Evolutionary conservation across 2,329 filamentous ascomycete species (phyloP).

Genomic region (Escovopsis sp.): DNA sequence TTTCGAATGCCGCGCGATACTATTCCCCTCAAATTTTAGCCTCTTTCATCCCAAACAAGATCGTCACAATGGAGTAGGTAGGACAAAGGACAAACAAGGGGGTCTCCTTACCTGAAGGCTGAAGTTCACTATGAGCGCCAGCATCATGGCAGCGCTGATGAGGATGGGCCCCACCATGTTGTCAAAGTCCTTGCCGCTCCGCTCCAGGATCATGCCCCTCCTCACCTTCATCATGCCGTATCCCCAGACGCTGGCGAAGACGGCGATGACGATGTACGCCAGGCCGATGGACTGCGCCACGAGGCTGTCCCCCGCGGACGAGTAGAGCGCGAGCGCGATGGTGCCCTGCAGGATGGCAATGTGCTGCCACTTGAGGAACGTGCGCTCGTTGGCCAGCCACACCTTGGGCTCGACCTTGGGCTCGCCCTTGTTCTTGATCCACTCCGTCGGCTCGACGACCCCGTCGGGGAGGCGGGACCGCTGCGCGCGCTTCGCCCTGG

Average conservation of each 20-base stretch:
- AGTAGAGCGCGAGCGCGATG: constrained; percentile 73
- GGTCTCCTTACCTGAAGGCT: constrained; percentile 56
- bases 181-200: constrained; percentile 89
- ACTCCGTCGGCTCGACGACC: constrained; percentile 68
- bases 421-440: constrained; percentile 90
- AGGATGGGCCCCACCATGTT: constrained; percentile 73
- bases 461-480: constrained; percentile 59
- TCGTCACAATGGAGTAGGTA: no score
- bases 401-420: constrained; percentile 94
- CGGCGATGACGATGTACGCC: constrained; percentile 66
- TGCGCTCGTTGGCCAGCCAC: constrained; percentile 96
- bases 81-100: no score
- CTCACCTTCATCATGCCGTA: constrained; percentile 69
- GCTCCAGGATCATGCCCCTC: constrained; percentile 62
- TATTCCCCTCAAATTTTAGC: background rate
- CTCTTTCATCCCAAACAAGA: background rate
- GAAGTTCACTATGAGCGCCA: constrained; percentile 77
- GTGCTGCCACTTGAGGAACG: constrained; percentile 98
- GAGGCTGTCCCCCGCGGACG: constrained; percentile 68
- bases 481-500: constrained; percentile 38
- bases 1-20: background rate
- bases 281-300: constrained; percentile 68
- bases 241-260: constrained; percentile 78
- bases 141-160: constrained; percentile 63
- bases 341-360: constrained; percentile 77